Evolutionary conservation across 2,329 filamentous ascomycete species (phyloP), one percentile per base, ranked within the genome.

Genomic region (Westerdykella aurantiaca): DNA sequence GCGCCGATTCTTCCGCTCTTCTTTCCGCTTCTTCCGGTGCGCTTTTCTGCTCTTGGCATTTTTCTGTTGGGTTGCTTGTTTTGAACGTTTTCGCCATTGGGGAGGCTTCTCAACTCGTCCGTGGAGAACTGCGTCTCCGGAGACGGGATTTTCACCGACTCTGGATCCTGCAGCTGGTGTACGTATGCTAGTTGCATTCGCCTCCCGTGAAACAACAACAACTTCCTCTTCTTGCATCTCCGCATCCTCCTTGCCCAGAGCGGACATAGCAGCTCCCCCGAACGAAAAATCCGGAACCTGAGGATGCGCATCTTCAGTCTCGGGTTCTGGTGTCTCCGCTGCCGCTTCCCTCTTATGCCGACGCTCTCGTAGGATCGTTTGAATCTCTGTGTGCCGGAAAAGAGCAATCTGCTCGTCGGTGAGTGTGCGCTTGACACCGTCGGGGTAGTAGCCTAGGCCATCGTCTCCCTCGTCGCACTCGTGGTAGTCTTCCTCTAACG

Each of bases 381-480:
- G 83, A 17, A 95, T 78, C 66, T 97, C 91, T 2, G 86, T 91
- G 61, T 94, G 88, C 48, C 90, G 79, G 64, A 96, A 96, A 48
- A 95, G 91, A 42, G 81, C 80, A 54, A 96, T 88, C 71, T 96
- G 87, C 55, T 89, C 86, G 59, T 96, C 87, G 9, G 90, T 96
- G 56, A 97, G 74, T 14, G 89, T 95, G 34, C 91, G 84, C 63
- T 93, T 93, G 48, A 82, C 80, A 3, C 91, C 90, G 60, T 97
- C 90, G 1, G 79, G 69, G 55, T 97, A 97, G 66, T 88, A 91
- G 14, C 89, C 91, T 13, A 96, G 72, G 1, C 71, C 80, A 58
- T 87, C 85, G 21, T 68, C 62, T 29, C 7, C 25, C 9, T 29
- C 25, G 14, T 35, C 33, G 5, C 40, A 11, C 17, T 25, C 37